Percentiles rank a stretch among this genome's conserved stretches.
These are phyloP conservation scores for Macaranga tanarius DNA, from an alignment of 441 rosid genomes.

Conservation along the genomic window DNA sequence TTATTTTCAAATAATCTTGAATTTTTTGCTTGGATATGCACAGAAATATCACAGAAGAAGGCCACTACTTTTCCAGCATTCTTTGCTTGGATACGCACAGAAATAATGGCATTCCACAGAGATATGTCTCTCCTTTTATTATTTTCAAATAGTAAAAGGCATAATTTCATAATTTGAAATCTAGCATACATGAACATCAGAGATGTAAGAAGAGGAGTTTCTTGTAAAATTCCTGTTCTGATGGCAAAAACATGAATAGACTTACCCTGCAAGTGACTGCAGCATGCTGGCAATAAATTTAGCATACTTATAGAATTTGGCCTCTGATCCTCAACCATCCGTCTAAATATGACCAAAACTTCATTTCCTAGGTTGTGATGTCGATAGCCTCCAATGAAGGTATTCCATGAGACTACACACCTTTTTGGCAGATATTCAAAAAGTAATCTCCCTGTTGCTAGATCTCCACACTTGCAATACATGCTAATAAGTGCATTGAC, in stretches of 20 bases:
- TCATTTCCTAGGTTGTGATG: slow-evolving; percentile 48
- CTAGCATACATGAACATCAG: slow-evolving; percentile 48
- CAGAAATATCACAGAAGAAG: slow-evolving; percentile 47
- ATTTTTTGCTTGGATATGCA: no score
- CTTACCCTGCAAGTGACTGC: slow-evolving; percentile 36
- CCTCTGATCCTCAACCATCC: slow-evolving; percentile 39
- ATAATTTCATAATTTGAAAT: slow-evolving; percentile 29
- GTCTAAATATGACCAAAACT: slow-evolving; percentile 42
- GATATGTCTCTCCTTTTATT: slow-evolving; percentile 30
- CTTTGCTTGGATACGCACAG: slow-evolving; percentile 43
- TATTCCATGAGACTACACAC: slow-evolving; percentile 51
- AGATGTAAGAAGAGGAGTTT: slow-evolving; percentile 39
- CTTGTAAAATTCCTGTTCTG: slow-evolving; percentile 33
- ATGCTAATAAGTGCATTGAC: slow-evolving; percentile 65
- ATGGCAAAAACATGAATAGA: slow-evolving; percentile 45
- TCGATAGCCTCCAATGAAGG: slow-evolving; percentile 62
- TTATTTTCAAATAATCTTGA: no score
- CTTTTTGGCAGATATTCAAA: slow-evolving; percentile 54
- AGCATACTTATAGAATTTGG: slow-evolving; percentile 45
- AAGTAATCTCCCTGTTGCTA: slow-evolving; percentile 60
- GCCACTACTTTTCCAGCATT: slow-evolving; percentile 54
- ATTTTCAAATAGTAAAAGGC: slow-evolving; percentile 37
- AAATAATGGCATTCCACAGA: slow-evolving; percentile 51
- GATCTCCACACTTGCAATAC: slow-evolving; percentile 73
- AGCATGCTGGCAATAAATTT: slow-evolving; percentile 42